Conservation (phyloP, 2,329 filamentous ascomycete genomes). For the Neocucurbitaria cava region DNA sequence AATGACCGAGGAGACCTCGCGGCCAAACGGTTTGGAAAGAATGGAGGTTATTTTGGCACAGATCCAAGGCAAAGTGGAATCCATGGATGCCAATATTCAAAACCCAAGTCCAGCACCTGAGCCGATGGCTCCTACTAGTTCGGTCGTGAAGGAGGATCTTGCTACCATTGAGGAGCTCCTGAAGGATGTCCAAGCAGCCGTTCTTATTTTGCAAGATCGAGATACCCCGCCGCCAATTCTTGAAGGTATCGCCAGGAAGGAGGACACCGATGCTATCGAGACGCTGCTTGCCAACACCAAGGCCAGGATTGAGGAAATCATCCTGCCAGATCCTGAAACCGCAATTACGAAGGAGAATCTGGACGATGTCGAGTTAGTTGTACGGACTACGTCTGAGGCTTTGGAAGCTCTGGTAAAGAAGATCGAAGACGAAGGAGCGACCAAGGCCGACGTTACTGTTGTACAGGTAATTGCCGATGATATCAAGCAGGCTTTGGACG, state of each 20-base stretch:
- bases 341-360: constrained; percentile 68
- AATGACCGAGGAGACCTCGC: constrained; percentile 22
- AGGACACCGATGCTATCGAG: constrained; percentile 90
- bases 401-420: constrained; percentile 71
- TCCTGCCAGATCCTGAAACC: constrained; percentile 69
- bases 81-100: constrained; percentile 66
- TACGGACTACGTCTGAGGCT: constrained; percentile 77
- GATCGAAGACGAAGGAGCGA: constrained; percentile 71
- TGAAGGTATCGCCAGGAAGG: constrained; percentile 70
- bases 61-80: constrained; percentile 83
- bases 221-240: constrained; percentile 29
- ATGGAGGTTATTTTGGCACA: constrained; percentile 84
- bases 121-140: constrained; percentile 45
- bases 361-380: constrained; percentile 69
- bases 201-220: constrained; percentile 48
- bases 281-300: constrained; percentile 90
- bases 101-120: constrained; percentile 51
- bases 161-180: constrained; percentile 53
- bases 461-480: constrained; percentile 82
- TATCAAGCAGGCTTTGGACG: constrained; percentile 76
- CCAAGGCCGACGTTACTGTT: constrained; percentile 78
- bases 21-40: constrained; percentile 83
- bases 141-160: constrained; percentile 61
- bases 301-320: constrained; percentile 82
- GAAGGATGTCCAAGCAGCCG: constrained; percentile 65